Conservation (phyloP, 2,329 filamentous ascomycete genomes). For the Pseudophaeomoniella oleicola region DNA sequence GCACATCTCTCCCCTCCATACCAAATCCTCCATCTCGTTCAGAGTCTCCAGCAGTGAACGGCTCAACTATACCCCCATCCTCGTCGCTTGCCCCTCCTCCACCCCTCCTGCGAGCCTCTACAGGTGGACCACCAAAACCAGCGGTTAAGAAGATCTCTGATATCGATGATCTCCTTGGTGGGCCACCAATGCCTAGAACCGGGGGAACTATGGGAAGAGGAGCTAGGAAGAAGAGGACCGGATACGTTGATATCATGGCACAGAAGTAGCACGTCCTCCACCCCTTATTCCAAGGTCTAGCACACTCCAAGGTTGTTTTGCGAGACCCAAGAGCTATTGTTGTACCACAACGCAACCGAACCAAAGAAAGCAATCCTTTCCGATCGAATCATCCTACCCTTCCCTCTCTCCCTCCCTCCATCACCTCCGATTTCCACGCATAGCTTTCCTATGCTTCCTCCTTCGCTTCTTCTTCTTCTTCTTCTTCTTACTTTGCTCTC, state of each 20-base stretch:
- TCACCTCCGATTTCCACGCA: too few species aligned
- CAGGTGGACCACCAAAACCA: constrained; percentile 44
- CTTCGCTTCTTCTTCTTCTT: too few species aligned
- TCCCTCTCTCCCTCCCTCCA: too few species aligned
- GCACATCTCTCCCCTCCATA: not conserved
- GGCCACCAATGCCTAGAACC: constrained; percentile 53
- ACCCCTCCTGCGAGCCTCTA: constrained; percentile 16
- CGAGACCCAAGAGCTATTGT: too few species aligned
- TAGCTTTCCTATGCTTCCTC: too few species aligned
- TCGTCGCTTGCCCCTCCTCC: constrained; percentile 15
- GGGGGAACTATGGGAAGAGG: constrained; percentile 54
- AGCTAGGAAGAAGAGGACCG: constrained; percentile 58
- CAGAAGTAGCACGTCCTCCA: too few species aligned
- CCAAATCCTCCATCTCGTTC: not conserved
- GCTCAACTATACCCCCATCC: not conserved
- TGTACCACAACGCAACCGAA: too few species aligned
- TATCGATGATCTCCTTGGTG: constrained; percentile 81
- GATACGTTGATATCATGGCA: constrained; percentile 95
- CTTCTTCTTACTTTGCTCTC: too few species aligned
- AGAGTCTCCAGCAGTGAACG: not conserved
- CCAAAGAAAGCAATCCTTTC: too few species aligned
- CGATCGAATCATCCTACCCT: too few species aligned
- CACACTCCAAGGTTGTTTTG: too few species aligned
- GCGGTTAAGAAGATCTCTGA: constrained; percentile 78
- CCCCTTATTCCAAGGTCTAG: too few species aligned